Evolutionary conservation across 805 yeast species (phyloP), one percentile per base, ranked within the genome.

Genomic region (Kazachstania martiniae): DNA sequence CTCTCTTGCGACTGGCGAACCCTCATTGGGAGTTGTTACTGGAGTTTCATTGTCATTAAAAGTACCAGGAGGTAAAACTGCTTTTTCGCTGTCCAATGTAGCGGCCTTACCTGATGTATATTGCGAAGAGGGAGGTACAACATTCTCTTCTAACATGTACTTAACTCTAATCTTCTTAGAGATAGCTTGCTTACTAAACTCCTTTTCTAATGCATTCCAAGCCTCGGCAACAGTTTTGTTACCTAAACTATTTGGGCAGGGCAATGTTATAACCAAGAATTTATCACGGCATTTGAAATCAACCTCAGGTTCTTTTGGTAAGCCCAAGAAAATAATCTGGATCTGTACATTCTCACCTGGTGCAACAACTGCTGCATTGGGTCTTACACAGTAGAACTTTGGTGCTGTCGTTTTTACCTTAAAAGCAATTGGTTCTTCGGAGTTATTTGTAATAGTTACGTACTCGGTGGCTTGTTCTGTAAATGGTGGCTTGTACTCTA

Each of bases 361-460:
- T 18, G 65, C 66, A 36, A 91, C 66, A 22, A 79, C 58, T 12
- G 91, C 74, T 38, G 96, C 89, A 58, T 87, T 91, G 41, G 98
- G 98, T 62, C 95, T 79, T 32, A 91, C 97, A 59, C 95, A 84
- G 66, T 87, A 79, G 59, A 84, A 66, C 59, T 84, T 87, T 39
- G 98, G 98, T 8, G 97, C 96, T 5, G 98, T 91, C 28, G 98
- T 89, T 64, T 89, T 91, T 53, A 91, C 96, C 65, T 91, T 91
- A 69, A 85, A 91, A 19, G 95, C 95, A 28, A 77, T 66, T 21
- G 74, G 62, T 34, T 66, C 65, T 12, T 72, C 58, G 25, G 78
- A 63, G 46, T 75, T 77, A 56, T 81, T 80, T 25, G 65, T 56
- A 41, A 68, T 58, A 25, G 58, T 67, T 39, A 61, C 59, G 35